Conservation (phyloP, 257 asterid species). For the Scutellaria galericulata region DNA sequence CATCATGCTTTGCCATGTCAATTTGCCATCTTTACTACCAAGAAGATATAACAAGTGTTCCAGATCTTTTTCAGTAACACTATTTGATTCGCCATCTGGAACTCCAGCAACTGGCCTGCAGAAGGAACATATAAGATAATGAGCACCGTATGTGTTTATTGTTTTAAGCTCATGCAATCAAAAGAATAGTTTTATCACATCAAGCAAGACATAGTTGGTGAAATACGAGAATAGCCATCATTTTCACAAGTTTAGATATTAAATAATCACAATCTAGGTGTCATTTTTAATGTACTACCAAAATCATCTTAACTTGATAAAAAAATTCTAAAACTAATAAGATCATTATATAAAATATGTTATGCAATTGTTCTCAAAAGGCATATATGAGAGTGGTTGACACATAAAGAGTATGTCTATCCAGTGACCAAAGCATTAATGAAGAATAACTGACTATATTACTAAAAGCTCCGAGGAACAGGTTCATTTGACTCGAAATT, state of each 20-base stretch:
- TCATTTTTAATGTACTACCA: constrained; percentile 2
- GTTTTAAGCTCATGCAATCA: neutral
- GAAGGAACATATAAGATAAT: constrained; percentile 29
- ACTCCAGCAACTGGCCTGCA: constrained; percentile 52
- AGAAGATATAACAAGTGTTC: constrained; percentile 70
- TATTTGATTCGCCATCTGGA: constrained; percentile 52
- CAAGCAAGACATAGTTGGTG: neutral
- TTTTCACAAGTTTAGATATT: neutral
- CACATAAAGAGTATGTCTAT: neutral
- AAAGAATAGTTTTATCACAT: constrained; percentile 1
- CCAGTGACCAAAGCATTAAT: neutral
- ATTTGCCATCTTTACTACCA: constrained; percentile 69
- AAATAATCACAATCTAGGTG: neutral
- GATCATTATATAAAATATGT: neutral
- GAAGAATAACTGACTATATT: neutral
- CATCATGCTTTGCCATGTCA: constrained; percentile 95
- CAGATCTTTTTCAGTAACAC: constrained; percentile 68
- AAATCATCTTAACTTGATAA: neutral
- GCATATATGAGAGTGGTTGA: neutral
- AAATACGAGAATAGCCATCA: neutral
- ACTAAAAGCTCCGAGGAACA: neutral
- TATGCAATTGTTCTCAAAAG: neutral
- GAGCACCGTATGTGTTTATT: constrained; percentile 6
- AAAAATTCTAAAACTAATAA: neutral
- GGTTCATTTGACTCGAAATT: neutral